Evolutionary conservation across 2,329 filamentous ascomycete genomes (phyloP).

Genomic region (Huntiella bhutanensis): DNA sequence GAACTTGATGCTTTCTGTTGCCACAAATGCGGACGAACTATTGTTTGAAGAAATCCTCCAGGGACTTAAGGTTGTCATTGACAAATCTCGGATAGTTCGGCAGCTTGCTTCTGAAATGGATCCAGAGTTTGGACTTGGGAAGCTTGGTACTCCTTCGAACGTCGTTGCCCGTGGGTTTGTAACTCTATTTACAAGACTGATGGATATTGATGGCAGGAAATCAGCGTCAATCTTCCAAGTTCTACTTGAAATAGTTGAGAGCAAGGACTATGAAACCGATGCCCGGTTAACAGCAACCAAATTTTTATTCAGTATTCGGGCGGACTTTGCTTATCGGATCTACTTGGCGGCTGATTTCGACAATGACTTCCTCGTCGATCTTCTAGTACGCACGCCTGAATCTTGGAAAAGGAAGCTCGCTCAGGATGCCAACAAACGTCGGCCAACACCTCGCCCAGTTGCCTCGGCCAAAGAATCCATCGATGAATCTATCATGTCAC

Average conservation of each 20-base stretch:
- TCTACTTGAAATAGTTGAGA: slow-evolving; percentile 44
- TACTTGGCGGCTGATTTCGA: slow-evolving; percentile 54
- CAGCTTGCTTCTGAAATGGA: slow-evolving; percentile 12
- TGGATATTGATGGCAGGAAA: slow-evolving; percentile 48
- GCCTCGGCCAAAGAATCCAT: slow-evolving; percentile 26
- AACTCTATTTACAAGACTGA: slow-evolving; percentile 54
- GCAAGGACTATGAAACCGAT: slow-evolving; percentile 41
- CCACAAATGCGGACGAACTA: slow-evolving; percentile 35
- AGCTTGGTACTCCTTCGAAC: slow-evolving; percentile 37
- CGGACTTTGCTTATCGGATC: slow-evolving; percentile 61
- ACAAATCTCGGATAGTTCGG: slow-evolving; percentile 1
- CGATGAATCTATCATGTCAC: not conserved
- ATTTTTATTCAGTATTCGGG: slow-evolving; percentile 62
- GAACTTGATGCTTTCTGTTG: slow-evolving; percentile 44
- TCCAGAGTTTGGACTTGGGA: slow-evolving; percentile 10
- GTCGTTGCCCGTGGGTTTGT: slow-evolving; percentile 54
- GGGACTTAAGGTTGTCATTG: slow-evolving; percentile 8
- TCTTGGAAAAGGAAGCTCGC: slow-evolving; percentile 31
- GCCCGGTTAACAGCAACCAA: slow-evolving; percentile 59
- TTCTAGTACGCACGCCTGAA: slow-evolving; percentile 46
- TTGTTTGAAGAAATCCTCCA: slow-evolving; percentile 37
- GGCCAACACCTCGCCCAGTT: slow-evolving; percentile 25
- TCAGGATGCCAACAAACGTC: slow-evolving; percentile 22
- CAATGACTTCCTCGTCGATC: slow-evolving; percentile 51
- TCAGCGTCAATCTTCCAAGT: slow-evolving; percentile 41